Evolutionary conservation across 2,329 filamentous ascomycete species (phyloP), one percentile per base, ranked within the genome.

Genomic region (Graphium sp.): DNA sequence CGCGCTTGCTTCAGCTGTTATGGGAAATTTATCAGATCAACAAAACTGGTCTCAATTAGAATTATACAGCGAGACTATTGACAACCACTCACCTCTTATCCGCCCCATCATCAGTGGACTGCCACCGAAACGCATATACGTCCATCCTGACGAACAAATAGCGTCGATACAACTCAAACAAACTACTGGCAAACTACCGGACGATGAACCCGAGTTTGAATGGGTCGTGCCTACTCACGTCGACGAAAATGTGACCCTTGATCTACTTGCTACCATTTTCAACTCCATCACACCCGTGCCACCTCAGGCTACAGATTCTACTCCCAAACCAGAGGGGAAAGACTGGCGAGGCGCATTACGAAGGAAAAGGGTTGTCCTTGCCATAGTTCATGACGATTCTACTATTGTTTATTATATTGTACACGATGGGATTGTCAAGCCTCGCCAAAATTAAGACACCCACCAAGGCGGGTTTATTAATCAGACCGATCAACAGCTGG

Each of bases 361-460:
- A 12, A 56, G 57, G 26, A 87, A 85, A 56, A 61, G 80, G 35
- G 48, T 85, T 8, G 45, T 87, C n/a, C 56, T 89, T 29, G 79
- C 76, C 11, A 78, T 75, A 3, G 56, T 83, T 26, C 75, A 83
- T 44, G 71, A 78, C 41, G 81, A 89, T 50, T 85, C 80, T 37
- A 87, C 81, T 0, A 64, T 89, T 12, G 76, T 82, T 22, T 89
- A 87, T 52, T 89, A 89, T 45, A 64, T 85, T 36, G 69, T 87
- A 47, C 80, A 87, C 42, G 79, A 87, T 48, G 81, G 80, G n/a
- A 72, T 85, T 37, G 78, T 87, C 30, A 89, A 87, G 56, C 81
- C 81, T 15, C 62, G 81, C 32, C 81, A 87, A 48, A 89, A 89
- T 47, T 87, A 55, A 28, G 12, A n/a, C n/a, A n/a, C n/a, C n/a